These are phyloP conservation scores for Carpinus viminea DNA, from an alignment of 306 rosid species.

Conservation along the genomic window DNA sequence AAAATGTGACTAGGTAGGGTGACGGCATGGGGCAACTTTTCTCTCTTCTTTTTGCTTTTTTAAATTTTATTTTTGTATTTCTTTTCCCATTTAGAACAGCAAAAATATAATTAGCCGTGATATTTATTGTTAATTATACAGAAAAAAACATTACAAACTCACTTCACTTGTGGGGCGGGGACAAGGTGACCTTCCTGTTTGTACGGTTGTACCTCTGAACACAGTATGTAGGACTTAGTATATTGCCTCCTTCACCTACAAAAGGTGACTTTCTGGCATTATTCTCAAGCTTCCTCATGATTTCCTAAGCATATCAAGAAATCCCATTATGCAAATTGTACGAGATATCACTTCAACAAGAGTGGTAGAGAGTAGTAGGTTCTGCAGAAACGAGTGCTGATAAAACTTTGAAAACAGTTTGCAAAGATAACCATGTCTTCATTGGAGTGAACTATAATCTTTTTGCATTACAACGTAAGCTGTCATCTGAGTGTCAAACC, in stretches of 20 bases:
- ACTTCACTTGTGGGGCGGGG: no score
- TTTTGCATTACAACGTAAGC: slow-evolving; percentile 33
- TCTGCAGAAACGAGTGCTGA: slow-evolving; percentile 16
- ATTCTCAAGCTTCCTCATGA: slow-evolving; percentile 1
- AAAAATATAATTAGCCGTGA: no score
- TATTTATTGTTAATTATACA: no score
- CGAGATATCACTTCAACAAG: neutral
- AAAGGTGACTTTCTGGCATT: neutral
- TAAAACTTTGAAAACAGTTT: slow-evolving; percentile 36
- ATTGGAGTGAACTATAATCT: slow-evolving; percentile 35
- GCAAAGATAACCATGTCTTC: slow-evolving; percentile 36
- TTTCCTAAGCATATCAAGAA: neutral
- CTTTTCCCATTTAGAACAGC: no score
- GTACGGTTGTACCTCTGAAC: neutral
- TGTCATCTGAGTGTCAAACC: slow-evolving; percentile 36
- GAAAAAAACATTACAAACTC: no score
- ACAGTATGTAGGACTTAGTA: no score
- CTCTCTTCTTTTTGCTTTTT: no score
- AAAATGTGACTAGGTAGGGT: no score
- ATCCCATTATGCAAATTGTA: neutral
- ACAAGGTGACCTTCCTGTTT: neutral
- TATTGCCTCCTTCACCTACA: no score
- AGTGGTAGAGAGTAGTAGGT: neutral
- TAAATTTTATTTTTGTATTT: no score
- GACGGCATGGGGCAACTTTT: no score